Evolutionary conservation across 75 land plant genomes (phyloP), one percentile per base, ranked within the genome.

Genomic region (Picea glauca): DNA sequence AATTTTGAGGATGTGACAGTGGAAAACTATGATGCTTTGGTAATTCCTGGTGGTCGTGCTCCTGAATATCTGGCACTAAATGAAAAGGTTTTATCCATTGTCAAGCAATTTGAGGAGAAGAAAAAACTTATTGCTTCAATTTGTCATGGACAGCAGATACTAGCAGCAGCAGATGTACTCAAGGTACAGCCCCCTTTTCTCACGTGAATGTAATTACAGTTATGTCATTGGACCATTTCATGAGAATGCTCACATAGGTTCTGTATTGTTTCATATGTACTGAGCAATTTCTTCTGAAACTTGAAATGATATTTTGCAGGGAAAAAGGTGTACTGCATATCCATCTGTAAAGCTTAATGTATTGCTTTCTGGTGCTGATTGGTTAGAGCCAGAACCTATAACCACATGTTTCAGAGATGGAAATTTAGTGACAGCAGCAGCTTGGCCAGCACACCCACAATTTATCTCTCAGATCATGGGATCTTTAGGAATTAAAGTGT

Each of bases 401-500:
- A 62, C 91, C 72, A 86, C 86, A 18, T 91, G 92, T 84, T 92
- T 94, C 85, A 93, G 91, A 30, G 98, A 97, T 87, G 98, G 96
- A 15, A 88, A 91, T 63, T 73, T 97, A 78, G 94, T 97, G 5
- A 97, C 98, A 26, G 99, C 92, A 60, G 98, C 99, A 63, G 99
- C 99, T 26, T 97, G 99, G 99, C 99, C 99, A 43, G 99, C 89
- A 1, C 99, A 97, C 74, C 99, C 99, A 12, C 91, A 95, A 85
- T 97, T 97, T 82, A 78, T 97, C 54, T 83, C 98, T 59, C 92
- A 95, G 77, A 82, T 97, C 68, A 93, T 97, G 92, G 85, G 59
- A 3, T 77, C 88, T 26, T 87, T 97, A 32, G 94, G 94, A 15
- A 86, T 94, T 46, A 58, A 75, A 9, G 94, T 92, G 9, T 59